Base-by-base conservation (phyloP, 2,329 filamentous ascomycete genomes). In the Lachnellula occidentalis region DNA sequence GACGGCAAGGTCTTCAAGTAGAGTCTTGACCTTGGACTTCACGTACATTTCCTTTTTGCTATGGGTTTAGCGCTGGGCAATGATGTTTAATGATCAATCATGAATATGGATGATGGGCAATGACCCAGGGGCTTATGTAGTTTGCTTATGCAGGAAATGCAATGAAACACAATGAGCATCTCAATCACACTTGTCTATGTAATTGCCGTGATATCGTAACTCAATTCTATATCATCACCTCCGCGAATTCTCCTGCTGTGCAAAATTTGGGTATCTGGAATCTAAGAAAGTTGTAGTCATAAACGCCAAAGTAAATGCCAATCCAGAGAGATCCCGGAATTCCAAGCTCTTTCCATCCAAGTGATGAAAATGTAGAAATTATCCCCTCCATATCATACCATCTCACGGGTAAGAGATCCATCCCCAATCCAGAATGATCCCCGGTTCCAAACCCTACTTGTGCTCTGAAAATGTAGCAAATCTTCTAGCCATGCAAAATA, bases 1-100 rank as follows among this genome's bases (percentile, higher is more conserved):
- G 87, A 90, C 70, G 94, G 94, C 73, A 96, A 97, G 85, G 91
- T 97, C 74, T 97, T 96, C 88, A 97, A 97, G 83, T 97, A 96
- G 83, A 79, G 58, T 15, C n/a, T 31, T 31, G 5, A 45, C 11
- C 61, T 57, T 47, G 45, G 45, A 27, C 39, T 53, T 51, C 27
- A 46, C 27, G 21, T 31, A 45, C 42, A 15, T 50, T 54, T 51
- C 45, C 45, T 55, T 58, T 55, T 52, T 50, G 53, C 19, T 52
- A 54, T 58, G 36, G 42, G 49, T 59, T 64, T 64, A 61, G 58
- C 57, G 61, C 42, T 54, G 48, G 56, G 51, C 19, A 47, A 53
- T 56, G 49, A 55, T 21, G 39, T 56, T 45, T 62, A 54, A 61
- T 60, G 57, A 65, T 56, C 53, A 37, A 64, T 60, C 56, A 58